phyloP scores from a whole-genome alignment of 306 rosid species.

The Quercus glauca region DNA sequence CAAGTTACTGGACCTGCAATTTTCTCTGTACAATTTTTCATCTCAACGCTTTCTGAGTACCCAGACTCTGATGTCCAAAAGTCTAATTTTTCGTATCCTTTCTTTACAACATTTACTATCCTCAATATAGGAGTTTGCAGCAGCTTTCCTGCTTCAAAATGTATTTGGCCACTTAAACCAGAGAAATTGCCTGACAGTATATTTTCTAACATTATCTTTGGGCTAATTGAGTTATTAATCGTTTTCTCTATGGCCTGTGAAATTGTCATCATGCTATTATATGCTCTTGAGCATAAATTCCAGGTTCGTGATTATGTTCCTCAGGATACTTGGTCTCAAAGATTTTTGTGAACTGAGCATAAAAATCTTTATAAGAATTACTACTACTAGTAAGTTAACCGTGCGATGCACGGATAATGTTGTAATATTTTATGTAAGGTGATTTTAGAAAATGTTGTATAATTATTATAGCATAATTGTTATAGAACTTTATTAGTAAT shows the following conservation, averaged over 20 bases:
- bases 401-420: no score
- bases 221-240: slow-evolving; percentile 10
- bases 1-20: slow-evolving; percentile 41
- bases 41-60: slow-evolving; percentile 22
- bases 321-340: slow-evolving; percentile 31
- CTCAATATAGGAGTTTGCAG: slow-evolving; percentile 29
- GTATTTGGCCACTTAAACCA: slow-evolving; percentile 56
- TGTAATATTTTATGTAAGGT: no score
- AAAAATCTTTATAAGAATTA: slow-evolving; percentile 37
- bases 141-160: slow-evolving; percentile 37
- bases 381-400: no score
- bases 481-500: no score
- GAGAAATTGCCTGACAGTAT: slow-evolving; percentile 30
- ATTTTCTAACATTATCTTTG: slow-evolving; percentile 8
- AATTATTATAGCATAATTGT: no score
- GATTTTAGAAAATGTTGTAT: no score
- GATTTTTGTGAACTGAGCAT: slow-evolving; percentile 29
- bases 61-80: slow-evolving; percentile 46
- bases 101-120: slow-evolving; percentile 49
- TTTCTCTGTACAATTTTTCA: slow-evolving; percentile 6
- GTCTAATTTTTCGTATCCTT: slow-evolving; percentile 41
- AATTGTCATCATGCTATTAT: slow-evolving; percentile 53
- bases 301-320: slow-evolving; percentile 46
- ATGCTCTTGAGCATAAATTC: slow-evolving; percentile 56
- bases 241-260: slow-evolving; percentile 43